These are phyloP conservation scores for Quercus wislizeni DNA, from an alignment of 306 rosid species.

Conservation along the genomic window DNA sequence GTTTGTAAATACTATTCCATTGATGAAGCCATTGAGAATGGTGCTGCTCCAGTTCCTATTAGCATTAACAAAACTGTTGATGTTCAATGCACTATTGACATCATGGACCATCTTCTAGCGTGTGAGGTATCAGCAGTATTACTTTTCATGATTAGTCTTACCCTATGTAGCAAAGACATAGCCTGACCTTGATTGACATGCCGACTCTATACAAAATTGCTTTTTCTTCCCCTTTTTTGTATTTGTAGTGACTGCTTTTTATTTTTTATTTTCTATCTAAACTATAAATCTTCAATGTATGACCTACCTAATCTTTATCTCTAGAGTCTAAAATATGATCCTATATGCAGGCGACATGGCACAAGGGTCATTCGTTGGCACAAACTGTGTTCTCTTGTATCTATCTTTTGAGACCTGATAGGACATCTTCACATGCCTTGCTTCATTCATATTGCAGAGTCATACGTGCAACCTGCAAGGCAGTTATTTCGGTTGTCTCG, in stretches of 20 bases:
- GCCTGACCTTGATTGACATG: background rate
- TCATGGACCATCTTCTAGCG: slow-evolving; percentile 91
- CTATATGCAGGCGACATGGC: slow-evolving; percentile 95
- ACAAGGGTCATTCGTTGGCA: slow-evolving; percentile 96
- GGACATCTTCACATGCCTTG: slow-evolving; percentile 80
- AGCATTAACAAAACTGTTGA: slow-evolving; percentile 69
- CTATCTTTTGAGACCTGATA: slow-evolving; percentile 84
- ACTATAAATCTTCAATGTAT: background rate
- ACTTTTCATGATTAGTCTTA: slow-evolving; percentile 13
- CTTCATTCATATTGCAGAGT: slow-evolving; percentile 84
- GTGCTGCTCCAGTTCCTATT: slow-evolving; percentile 93
- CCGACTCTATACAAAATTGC: background rate
- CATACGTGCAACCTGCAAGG: slow-evolving; percentile 83
- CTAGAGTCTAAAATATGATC: slow-evolving; percentile 20
- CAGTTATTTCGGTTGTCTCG: slow-evolving; percentile 74
- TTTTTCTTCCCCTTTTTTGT: background rate
- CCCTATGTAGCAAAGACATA: slow-evolving; percentile 6
- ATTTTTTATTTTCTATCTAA: background rate
- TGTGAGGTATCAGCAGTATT: slow-evolving; percentile 67
- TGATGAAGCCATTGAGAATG: slow-evolving; percentile 91
- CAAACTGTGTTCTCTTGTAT: slow-evolving; percentile 97
- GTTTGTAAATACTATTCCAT: slow-evolving; percentile 77
- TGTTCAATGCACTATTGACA: slow-evolving; percentile 70
- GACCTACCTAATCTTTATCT: slow-evolving; percentile 18
- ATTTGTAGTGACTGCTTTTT: background rate